These are phyloP conservation scores for Cyclostephanos tholiformis DNA, from an alignment of 108 stramenopile genomes.

Conservation along the genomic window DNA sequence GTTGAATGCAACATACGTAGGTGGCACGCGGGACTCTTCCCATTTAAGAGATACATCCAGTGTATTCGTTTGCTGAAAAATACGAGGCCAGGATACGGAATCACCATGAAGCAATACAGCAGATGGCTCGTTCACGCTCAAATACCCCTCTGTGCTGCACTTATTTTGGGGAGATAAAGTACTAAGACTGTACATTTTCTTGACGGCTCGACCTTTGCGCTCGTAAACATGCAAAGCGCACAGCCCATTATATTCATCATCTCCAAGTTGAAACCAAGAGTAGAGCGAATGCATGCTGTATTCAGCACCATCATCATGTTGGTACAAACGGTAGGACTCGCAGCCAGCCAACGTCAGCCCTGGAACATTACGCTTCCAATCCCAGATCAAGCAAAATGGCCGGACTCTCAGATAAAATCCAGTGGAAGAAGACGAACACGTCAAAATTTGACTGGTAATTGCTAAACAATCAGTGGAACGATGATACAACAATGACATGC, in stretches of 20 bases:
- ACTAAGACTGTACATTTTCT: conserved; percentile 32
- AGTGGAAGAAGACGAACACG: neutral
- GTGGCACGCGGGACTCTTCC: conserved; percentile 42
- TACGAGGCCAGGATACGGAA: neutral
- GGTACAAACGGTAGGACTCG: neutral
- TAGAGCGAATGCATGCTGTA: conserved; percentile 16
- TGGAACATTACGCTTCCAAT: conserved; percentile 44
- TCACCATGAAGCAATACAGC: conserved; percentile 28
- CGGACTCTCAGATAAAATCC: conserved; percentile 8
- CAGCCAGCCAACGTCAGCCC: conserved; percentile 26
- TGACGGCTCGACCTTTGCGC: conserved; percentile 20
- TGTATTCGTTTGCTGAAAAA: conserved; percentile 21
- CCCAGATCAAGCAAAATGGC: conserved; percentile 39
- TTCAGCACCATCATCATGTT: neutral
- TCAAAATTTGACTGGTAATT: conserved; percentile 29
- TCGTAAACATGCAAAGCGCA: conserved; percentile 38
- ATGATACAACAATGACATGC: conserved; percentile 37
- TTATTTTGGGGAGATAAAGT: conserved; percentile 28
- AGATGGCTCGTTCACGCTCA: conserved; percentile 30
- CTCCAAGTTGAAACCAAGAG: conserved; percentile 35
- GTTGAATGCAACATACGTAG: conserved; percentile 37
- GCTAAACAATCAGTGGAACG: conserved; percentile 31
- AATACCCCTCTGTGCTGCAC: neutral
- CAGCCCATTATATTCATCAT: conserved; percentile 23
- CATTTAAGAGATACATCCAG: conserved; percentile 25